phyloP scores from a whole-genome alignment of 2,329 filamentous ascomycete species.

The Fusarium coicis region DNA sequence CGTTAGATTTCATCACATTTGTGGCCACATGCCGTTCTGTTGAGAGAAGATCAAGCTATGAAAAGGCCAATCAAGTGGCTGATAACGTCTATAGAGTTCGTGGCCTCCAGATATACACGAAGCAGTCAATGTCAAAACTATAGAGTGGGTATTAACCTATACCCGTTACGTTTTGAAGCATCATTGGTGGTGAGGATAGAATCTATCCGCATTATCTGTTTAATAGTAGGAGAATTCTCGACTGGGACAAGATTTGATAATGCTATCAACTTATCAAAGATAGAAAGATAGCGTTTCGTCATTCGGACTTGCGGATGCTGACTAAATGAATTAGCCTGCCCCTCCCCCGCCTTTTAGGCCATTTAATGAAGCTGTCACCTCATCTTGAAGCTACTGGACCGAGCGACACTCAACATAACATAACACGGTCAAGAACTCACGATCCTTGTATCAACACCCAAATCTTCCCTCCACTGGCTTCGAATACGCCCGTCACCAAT shows the following conservation, averaged over 20 bases:
- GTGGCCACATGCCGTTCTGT: neutral
- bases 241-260: neutral
- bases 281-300: slow-evolving; percentile 14
- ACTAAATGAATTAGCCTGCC: slow-evolving; percentile 30
- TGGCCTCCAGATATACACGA: too few species aligned
- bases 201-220: too few species aligned
- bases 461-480: neutral
- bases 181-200: neutral
- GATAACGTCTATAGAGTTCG: neutral
- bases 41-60: neutral
- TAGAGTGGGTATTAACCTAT: too few species aligned
- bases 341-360: slow-evolving; percentile 31
- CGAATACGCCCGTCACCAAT: too few species aligned
- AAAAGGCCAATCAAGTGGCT: neutral
- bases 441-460: neutral
- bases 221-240: too few species aligned
- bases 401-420: neutral
- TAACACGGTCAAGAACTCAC: neutral
- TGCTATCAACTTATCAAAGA: neutral
- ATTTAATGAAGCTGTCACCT: slow-evolving; percentile 19
- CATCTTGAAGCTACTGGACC: slow-evolving; percentile 12
- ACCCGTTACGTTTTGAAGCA: too few species aligned
- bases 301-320: slow-evolving; percentile 38
- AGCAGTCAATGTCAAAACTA: neutral
- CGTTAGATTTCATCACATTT: neutral